These are phyloP conservation scores for Exophiala aquamarina DNA, from an alignment of 2,329 filamentous ascomycete species.

Conservation along the genomic window DNA sequence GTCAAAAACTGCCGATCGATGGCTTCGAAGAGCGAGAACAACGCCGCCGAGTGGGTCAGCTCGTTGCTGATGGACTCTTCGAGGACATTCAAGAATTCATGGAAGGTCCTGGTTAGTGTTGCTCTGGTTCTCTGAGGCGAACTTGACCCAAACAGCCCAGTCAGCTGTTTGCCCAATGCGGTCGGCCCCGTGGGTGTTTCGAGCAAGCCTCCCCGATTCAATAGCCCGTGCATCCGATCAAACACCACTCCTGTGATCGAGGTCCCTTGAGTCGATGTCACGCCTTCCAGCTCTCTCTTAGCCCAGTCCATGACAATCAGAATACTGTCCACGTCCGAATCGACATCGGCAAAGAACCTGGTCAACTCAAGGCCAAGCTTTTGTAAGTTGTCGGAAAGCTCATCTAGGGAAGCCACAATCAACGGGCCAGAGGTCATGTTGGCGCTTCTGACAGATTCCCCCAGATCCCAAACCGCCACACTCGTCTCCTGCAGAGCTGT, in stretches of 20 bases:
- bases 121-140: slow-evolving; percentile 76
- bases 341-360: slow-evolving; percentile 88
- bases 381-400: slow-evolving; percentile 81
- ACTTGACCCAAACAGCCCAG: slow-evolving; percentile 74
- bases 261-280: slow-evolving; percentile 56
- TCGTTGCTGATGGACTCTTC: slow-evolving; percentile 88
- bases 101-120: slow-evolving; percentile 82
- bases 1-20: slow-evolving; percentile 91
- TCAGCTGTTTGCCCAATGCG: slow-evolving; percentile 66
- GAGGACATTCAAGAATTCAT: slow-evolving; percentile 80
- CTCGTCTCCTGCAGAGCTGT: slow-evolving; percentile 87
- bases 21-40: slow-evolving; percentile 87
- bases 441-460: slow-evolving; percentile 82
- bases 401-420: slow-evolving; percentile 83
- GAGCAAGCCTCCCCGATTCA: slow-evolving; percentile 56
- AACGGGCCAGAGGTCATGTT: slow-evolving; percentile 88
- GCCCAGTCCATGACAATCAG: slow-evolving; percentile 97
- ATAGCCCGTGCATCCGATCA: slow-evolving; percentile 77
- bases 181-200: slow-evolving; percentile 57
- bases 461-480: slow-evolving; percentile 90
- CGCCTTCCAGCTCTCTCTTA: slow-evolving; percentile 73
- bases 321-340: slow-evolving; percentile 90
- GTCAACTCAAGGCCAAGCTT: slow-evolving; percentile 81
- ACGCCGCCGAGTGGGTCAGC: slow-evolving; percentile 72
- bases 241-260: slow-evolving; percentile 53